Evolutionary conservation across 805 yeast species (phyloP), one percentile per base, ranked within the genome.

Genomic region (Pichia pseudocactophila): DNA sequence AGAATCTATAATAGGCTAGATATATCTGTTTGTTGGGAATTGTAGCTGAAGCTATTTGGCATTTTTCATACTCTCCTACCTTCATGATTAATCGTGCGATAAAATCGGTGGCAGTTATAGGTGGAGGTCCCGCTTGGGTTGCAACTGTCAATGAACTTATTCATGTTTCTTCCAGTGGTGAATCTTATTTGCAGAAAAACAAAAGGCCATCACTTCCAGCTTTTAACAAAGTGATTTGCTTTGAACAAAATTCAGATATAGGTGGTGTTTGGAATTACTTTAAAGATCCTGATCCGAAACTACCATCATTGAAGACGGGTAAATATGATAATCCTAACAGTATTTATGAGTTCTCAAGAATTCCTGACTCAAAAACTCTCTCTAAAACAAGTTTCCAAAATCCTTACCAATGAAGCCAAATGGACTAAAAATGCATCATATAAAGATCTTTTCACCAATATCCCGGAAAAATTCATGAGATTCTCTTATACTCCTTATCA

Each of bases 371-470:
- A 9, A n/a, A 32, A 0, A 20, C 37, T 9, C 25, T 59, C 15
- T 58, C 63, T 19, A 47, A 62, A 2, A 61, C 61, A 8, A 48
- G 50, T 7, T 62, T 63, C 44, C 45, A 62, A 36, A 51, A 58
- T 27, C 75, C 76, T 0, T 20, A 55, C 31, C 45, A 47, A 51
- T 7, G 43, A 44, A 15, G 48, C 61, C 17, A 63, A 59, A 44
- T 69, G 74, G 73, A 56, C 48, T 22, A 52, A 59, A 35, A 57
- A 64, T 41, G 73, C 69, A 1, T 59, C 68, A 6, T 69, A 58
- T 41, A 55, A 61, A 7, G 58, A 59, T 39, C 52, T 69, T 11
- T 69, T 61, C 53, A 69, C 74, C 15, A 69, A 69, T 49, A 60
- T 69, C 27, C 69, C 73, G 7, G 46, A 63, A 26, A 53, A 65